These are phyloP conservation scores for Pinus albicaulis DNA, from an alignment of 75 land plant genomes.

Conservation along the genomic window DNA sequence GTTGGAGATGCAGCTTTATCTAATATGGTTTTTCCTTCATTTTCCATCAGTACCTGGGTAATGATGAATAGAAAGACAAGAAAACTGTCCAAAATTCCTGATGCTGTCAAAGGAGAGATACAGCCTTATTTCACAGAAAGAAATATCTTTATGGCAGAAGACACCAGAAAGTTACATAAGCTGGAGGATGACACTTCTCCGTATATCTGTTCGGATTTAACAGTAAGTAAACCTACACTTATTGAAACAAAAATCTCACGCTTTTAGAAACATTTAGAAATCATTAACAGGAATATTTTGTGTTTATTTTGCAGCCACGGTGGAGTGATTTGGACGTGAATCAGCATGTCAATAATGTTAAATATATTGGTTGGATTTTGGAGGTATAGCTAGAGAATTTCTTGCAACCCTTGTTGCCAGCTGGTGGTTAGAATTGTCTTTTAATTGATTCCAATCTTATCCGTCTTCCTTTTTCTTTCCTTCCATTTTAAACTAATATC, in stretches of 20 bases:
- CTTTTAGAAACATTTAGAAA: too few species aligned
- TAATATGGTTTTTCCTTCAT: not conserved
- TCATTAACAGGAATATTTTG: not conserved
- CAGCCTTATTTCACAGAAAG: conserved; percentile 36
- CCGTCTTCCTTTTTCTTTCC: not conserved
- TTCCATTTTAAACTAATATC: not conserved
- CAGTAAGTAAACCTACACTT: conserved; percentile 40
- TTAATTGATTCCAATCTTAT: not conserved
- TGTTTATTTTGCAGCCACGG: conserved; percentile 54
- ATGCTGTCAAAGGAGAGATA: conserved; percentile 45
- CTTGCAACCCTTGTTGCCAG: too few species aligned
- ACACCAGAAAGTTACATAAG: conserved; percentile 45
- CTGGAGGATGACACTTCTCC: conserved; percentile 55
- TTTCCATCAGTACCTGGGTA: conserved; percentile 76
- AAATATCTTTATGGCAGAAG: conserved; percentile 43
- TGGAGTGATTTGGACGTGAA: conserved; percentile 89
- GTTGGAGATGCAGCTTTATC: not conserved
- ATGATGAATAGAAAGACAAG: conserved; percentile 78
- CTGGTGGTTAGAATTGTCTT: not conserved
- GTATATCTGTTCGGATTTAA: conserved; percentile 41
- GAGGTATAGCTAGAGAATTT: conserved; percentile 50
- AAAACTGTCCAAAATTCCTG: conserved; percentile 48
- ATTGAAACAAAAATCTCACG: too few species aligned
- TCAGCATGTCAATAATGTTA: conserved; percentile 92
- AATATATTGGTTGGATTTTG: conserved; percentile 83